phyloP scores from a whole-genome alignment of 768 basidiomycete species.

The Amanita pallidorosea region DNA sequence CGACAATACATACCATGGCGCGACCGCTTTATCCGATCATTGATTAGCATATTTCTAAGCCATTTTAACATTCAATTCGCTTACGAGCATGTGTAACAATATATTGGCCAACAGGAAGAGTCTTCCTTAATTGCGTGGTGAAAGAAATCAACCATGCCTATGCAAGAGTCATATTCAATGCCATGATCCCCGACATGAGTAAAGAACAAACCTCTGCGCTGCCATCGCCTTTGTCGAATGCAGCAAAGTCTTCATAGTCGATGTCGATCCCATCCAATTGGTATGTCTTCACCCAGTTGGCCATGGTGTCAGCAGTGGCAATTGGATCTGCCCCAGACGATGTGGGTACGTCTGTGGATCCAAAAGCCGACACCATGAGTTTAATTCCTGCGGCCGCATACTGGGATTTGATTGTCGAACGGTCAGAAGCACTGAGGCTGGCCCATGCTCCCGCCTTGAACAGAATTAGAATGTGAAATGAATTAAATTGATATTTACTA shows the following conservation, averaged over 20 bases:
- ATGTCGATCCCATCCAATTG: slow-evolving; percentile 64
- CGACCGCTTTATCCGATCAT: background rate
- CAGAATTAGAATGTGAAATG: background rate
- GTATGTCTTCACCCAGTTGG: slow-evolving; percentile 52
- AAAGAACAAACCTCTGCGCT: slow-evolving; percentile 45
- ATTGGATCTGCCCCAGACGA: slow-evolving; percentile 48
- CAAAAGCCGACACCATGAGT: slow-evolving; percentile 58
- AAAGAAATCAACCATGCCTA: slow-evolving; percentile 43
- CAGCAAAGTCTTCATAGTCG: slow-evolving; percentile 66
- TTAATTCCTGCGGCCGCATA: slow-evolving; percentile 50
- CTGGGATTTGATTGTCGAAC: slow-evolving; percentile 20
- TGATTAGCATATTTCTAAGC: background rate
- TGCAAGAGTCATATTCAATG: slow-evolving; percentile 14
- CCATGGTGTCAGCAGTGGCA: slow-evolving; percentile 50
- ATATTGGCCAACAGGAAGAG: slow-evolving; percentile 37
- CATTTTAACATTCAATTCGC: slow-evolving; percentile 7
- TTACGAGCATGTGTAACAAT: slow-evolving; percentile 47
- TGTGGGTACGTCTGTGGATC: slow-evolving; percentile 47
- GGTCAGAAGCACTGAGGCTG: background rate
- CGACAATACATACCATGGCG: background rate
- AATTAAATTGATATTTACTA: background rate
- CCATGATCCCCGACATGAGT: slow-evolving; percentile 37
- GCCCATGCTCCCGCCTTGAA: slow-evolving; percentile 1
- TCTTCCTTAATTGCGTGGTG: slow-evolving; percentile 36
- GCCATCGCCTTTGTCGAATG: slow-evolving; percentile 40